Evolutionary conservation across 345 rosid genomes (phyloP).

Genomic region (Barbarea vulgaris): DNA sequence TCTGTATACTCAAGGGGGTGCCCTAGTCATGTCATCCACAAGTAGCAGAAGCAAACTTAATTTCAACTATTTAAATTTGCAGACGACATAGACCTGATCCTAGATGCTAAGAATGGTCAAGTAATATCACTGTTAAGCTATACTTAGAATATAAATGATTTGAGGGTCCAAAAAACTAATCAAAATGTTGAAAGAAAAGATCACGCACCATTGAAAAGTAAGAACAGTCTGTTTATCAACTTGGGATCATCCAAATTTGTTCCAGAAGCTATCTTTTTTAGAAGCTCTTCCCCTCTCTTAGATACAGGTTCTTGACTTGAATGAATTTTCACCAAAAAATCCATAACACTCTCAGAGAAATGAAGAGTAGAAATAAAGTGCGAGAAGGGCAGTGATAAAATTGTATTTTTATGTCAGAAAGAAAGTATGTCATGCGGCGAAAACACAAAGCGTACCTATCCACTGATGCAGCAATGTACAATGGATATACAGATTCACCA

Average conservation of each 20-base stretch:
- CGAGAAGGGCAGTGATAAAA: conserved; percentile 18
- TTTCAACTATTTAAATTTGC: conserved; percentile 13
- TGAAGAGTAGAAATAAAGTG: conserved; percentile 17
- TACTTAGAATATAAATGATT: conserved; percentile 1
- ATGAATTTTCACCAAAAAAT: conserved; percentile 42
- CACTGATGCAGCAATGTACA: conserved; percentile 75
- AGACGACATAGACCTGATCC: conserved; percentile 16
- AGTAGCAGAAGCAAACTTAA: conserved; percentile 2
- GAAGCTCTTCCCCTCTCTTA: conserved; percentile 85
- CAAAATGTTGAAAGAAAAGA: conserved; percentile 9
- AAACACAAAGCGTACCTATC: conserved; percentile 55
- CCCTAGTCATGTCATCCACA: conserved; percentile 7
- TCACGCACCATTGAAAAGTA: conserved; percentile 71
- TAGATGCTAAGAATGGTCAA: background rate
- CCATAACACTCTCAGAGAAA: conserved; percentile 35
- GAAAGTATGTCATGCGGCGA: background rate
- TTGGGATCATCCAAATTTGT: conserved; percentile 79
- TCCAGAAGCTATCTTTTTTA: conserved; percentile 70
- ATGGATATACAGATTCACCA: conserved; percentile 77
- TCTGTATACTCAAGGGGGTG: conserved; percentile 20
- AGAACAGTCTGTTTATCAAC: conserved; percentile 68
- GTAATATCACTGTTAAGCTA: conserved; percentile 2
- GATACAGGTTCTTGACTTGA: conserved; percentile 84
- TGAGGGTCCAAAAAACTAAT: conserved; percentile 1
- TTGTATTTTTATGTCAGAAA: conserved; percentile 26